Evolutionary conservation across 768 basidiomycete species (phyloP).

Genomic region (Tulasnella calospora): DNA sequence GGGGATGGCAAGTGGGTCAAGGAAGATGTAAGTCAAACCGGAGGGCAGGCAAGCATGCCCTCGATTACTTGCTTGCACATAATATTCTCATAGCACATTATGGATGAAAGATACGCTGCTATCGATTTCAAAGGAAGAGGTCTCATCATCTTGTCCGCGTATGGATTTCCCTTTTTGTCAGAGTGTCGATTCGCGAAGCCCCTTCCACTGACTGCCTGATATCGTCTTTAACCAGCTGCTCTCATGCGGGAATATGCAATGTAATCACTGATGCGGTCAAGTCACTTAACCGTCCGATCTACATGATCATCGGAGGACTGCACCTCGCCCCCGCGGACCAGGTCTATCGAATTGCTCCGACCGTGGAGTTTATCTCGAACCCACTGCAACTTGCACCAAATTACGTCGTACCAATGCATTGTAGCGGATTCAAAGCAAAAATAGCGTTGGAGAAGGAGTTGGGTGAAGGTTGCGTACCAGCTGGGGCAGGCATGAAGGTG

Average conservation of each 20-base stretch:
- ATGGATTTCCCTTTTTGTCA: constrained; percentile 35
- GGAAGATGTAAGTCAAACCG: constrained; percentile 47
- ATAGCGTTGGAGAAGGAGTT: constrained; percentile 62
- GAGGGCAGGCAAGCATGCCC: not conserved
- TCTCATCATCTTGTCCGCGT: constrained; percentile 79
- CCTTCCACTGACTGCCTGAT: not conserved
- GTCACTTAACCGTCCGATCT: constrained; percentile 59
- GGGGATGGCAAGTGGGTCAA: constrained; percentile 44
- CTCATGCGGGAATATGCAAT: constrained; percentile 82
- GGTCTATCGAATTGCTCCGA: constrained; percentile 56
- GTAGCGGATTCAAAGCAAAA: constrained; percentile 71
- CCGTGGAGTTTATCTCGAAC: constrained; percentile 62
- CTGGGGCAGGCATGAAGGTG: constrained; percentile 57
- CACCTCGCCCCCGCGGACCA: constrained; percentile 72
- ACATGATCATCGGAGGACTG: constrained; percentile 79
- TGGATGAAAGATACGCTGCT: constrained; percentile 76
- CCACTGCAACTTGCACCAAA: constrained; percentile 56
- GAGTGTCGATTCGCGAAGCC: not conserved
- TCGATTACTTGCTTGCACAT: not conserved
- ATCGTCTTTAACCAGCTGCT: constrained; percentile 40
- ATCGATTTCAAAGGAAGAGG: constrained; percentile 77
- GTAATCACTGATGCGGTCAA: constrained; percentile 66
- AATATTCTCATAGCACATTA: constrained; percentile 50
- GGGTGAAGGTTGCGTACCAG: constrained; percentile 65
- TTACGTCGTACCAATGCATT: constrained; percentile 80